Percentiles rank a stretch among this genome's conserved stretches.
Conservation (phyloP, 257 asterid species). For the Datura wrightii region DNA sequence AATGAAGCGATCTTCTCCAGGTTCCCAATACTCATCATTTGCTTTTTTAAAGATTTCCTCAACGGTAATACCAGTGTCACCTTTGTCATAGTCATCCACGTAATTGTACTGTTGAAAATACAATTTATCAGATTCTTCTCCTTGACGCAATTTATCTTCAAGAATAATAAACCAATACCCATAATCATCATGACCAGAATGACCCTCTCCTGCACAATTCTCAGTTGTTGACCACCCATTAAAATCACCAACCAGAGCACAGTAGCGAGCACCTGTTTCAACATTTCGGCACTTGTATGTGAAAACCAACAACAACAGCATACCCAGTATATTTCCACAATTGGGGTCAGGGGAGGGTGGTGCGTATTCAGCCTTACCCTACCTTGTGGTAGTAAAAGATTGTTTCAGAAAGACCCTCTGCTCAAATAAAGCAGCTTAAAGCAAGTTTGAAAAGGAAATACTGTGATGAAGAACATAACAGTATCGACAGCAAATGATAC, state of each 20-base stretch:
- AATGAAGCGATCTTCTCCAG: slow-evolving; percentile 90
- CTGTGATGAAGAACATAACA: no score
- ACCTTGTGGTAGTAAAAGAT: no score
- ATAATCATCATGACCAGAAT: slow-evolving; percentile 88
- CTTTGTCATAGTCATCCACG: slow-evolving; percentile 85
- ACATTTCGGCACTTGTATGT: slow-evolving; percentile 34
- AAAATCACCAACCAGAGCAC: slow-evolving; percentile 88
- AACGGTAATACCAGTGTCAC: slow-evolving; percentile 75
- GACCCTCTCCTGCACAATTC: slow-evolving; percentile 90
- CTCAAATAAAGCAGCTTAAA: no score
- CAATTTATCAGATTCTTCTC: slow-evolving; percentile 85
- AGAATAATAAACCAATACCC: slow-evolving; percentile 95
- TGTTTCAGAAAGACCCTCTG: no score
- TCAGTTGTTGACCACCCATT: slow-evolving; percentile 95
- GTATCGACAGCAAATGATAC: no score
- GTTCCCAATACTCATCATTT: slow-evolving; percentile 95
- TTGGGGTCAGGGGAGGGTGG: no score
- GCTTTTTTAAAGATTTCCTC: slow-evolving; percentile 81
- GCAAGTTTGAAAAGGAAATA: no score
- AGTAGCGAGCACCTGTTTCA: slow-evolving; percentile 90
- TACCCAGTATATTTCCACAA: no score
- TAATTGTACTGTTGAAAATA: slow-evolving; percentile 93
- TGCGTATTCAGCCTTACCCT: no score
- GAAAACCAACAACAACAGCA: no score
- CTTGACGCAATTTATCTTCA: slow-evolving; percentile 86